Evolutionary conservation across 441 rosid genomes (phyloP), one percentile per base, ranked within the genome.

Genomic region (Codiaeum variegatum): DNA sequence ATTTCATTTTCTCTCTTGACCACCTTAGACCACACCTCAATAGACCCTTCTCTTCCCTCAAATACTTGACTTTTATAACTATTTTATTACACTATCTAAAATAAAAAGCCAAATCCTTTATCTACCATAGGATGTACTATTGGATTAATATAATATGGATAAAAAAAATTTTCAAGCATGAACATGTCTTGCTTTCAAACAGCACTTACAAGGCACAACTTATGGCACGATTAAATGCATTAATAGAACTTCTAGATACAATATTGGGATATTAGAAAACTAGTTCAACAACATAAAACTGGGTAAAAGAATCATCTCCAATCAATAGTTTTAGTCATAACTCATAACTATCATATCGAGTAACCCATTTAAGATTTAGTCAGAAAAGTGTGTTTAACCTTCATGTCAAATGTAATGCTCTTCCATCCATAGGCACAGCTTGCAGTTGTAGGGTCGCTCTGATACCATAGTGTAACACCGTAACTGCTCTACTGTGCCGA

Each of bases 1-100:
- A 4, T 61, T 59, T 74, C 77, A 36, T 59, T 21, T 7, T 63
- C 80, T 11, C 61, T 74, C 44, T 69, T 84, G 0, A 60, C 76
- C 40, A 83, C 80, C 38, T 83, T 79, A 0, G 99, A 92, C 99
- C 99, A 94, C 2, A 91, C 99, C 84, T 94, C 98, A 36, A 94
- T 67, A 2, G 78, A 82, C 12, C 93, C 94, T 26, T 83, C 94
- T 79, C 91, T 85, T 21, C 91, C 96, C 2, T 92, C 93, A 70
- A 88, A 88, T 55, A 91, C 98, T 78, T 94, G 94, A 46, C 76
- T 74, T 54, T 76, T 81, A n/a, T 91, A 91, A 76, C 99, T 91
- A 69, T 87, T 90, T 18, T 18, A 94, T 77, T 0, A 87, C 77
- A 46, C 83, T 83, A 38, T 80, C 83, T 44, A 81, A n/a, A n/a